Conservation (phyloP, 306 rosid genomes). For the Quercus bicolor region DNA sequence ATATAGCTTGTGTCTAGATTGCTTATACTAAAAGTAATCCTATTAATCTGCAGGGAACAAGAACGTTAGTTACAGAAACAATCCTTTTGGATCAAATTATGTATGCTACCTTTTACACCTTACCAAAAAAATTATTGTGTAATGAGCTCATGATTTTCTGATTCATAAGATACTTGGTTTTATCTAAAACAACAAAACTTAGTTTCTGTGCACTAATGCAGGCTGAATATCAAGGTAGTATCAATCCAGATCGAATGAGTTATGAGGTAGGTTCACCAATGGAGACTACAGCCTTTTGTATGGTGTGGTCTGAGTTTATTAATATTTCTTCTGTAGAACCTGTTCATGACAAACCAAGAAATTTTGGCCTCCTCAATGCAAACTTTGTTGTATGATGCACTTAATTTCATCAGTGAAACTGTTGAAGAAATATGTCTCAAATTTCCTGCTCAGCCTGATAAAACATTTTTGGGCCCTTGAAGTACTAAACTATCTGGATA, state of each 20-base stretch:
- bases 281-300: too few relatives aligned
- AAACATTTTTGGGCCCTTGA: background rate
- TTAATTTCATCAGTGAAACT: background rate
- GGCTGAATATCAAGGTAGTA: background rate
- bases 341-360: too few relatives aligned
- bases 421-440: background rate
- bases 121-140: background rate
- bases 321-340: too few relatives aligned
- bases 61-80: background rate
- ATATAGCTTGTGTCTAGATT: background rate
- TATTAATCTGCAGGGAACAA: background rate
- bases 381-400: too few relatives aligned
- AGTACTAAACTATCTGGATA: background rate
- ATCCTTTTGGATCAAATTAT: background rate
- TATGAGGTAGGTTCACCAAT: background rate
- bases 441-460: background rate
- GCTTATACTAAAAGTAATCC: background rate
- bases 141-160: background rate
- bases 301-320: too few relatives aligned
- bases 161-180: background rate
- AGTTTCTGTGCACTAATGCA: background rate
- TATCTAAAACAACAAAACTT: background rate
- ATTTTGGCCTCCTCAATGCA: too few relatives aligned
- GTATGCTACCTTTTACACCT: background rate
- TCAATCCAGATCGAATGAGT: background rate